These are phyloP conservation scores for Terfezia claveryi DNA, from an alignment of 495 filamentous ascomycete species.

Conservation along the genomic window DNA sequence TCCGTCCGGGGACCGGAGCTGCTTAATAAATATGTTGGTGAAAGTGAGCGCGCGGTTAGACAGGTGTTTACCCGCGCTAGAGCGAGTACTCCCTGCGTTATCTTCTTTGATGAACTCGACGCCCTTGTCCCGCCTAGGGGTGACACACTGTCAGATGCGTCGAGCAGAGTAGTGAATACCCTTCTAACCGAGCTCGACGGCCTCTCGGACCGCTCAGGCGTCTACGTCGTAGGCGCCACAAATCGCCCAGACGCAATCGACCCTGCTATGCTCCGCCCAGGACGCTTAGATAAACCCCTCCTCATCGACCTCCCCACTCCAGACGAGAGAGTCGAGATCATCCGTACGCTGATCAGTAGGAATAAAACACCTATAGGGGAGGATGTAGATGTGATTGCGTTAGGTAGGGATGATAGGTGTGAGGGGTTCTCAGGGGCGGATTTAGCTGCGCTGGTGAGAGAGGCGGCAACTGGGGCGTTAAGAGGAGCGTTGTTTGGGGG, in stretches of 20 bases:
- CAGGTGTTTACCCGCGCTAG: conserved; percentile 81
- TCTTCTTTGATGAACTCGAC: conserved; percentile 97
- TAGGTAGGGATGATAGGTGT: conserved; percentile 47
- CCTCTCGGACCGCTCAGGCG: conserved; percentile 53
- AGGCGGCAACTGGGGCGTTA: conserved; percentile 19
- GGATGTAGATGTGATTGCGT: conserved; percentile 27
- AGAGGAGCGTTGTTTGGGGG: conserved; percentile 10
- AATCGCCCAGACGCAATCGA: conserved; percentile 95
- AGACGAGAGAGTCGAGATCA: conserved; percentile 63
- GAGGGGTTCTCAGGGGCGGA: conserved; percentile 83
- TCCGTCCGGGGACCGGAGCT: conserved; percentile 65
- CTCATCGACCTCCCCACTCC: conserved; percentile 73
- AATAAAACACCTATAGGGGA: conserved; percentile 33
- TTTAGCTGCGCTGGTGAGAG: conserved; percentile 49
- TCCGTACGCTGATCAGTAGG: conserved; percentile 40
- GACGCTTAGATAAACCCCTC: conserved; percentile 67
- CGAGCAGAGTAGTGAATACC: conserved; percentile 80
- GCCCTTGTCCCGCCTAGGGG: conserved; percentile 72
- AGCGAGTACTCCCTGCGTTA: conserved; percentile 69
- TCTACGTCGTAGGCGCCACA: conserved; percentile 88
- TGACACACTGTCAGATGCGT: conserved; percentile 58
- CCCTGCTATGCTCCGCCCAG: conserved; percentile 79
- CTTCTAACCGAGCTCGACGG: conserved; percentile 93
- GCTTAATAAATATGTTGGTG: conserved; percentile 87
- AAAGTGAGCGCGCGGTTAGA: conserved; percentile 78